Base-by-base conservation (phyloP, 371 early-diverging fungal species). In the Pancytospora epiphaga region DNA sequence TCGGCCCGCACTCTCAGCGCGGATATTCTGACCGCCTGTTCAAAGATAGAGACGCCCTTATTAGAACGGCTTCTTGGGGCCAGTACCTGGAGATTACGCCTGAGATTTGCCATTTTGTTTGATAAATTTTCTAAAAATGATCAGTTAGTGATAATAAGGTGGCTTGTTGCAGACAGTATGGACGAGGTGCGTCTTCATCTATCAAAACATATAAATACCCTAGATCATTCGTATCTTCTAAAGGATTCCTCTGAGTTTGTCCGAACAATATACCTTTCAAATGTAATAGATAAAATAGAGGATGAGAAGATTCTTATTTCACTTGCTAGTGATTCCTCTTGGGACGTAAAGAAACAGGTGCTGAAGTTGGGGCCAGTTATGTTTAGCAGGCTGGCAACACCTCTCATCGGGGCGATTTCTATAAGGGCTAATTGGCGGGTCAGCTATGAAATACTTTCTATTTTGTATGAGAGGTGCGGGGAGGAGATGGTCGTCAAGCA, bases 321-420 rank as follows among this genome's bases (percentile, higher is more conserved):
- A 40, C 12, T 66, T 19, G 4, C 34, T 6, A 9, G 30, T 4
- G 66, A 66, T 12, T 3, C 3, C 33, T 60, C 61, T 30, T 66
- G 66, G 66, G 58, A 22, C 2, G 66, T 66, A 32, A 51, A 38
- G 43, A 51, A 36, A 25, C 3, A 3, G n/a, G 12, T 66, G 19
- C 40, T 66, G 27, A 38, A 38, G 4, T 30, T 58, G 15, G 29
- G 25, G 6, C 61, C 25, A 19, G 36, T 60, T 3, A n/a, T 15
- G 60, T 66, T 66, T 58, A 58, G 52, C 61, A 51, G 52, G 58
- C 2, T 66, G 3, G 29, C 60, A n/a, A 12, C 52, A 29, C 66
- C 66, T n/a, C 6, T 66, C 6, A 43, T 66, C 19, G 3, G 19
- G 3, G 33, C 4, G 18, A 38, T 6, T 4, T 3, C 29, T 3